Evolutionary conservation across 352 stramenopile genomes (phyloP).

Genomic region (Aphanomyces cochlioides): DNA sequence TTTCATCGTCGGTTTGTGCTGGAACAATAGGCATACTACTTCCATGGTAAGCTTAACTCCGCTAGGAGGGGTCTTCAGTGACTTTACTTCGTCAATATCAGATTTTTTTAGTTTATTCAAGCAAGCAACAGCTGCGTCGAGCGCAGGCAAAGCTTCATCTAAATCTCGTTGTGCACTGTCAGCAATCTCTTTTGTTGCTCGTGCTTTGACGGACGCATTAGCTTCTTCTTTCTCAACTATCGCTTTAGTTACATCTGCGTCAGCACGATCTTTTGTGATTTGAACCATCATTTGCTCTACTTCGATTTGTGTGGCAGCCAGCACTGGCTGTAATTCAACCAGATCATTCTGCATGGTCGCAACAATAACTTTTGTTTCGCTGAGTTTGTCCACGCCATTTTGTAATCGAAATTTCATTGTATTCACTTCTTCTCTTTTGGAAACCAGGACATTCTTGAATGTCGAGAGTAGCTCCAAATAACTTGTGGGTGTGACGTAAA

Average conservation of each 20-base stretch:
- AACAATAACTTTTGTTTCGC: conserved; percentile 73
- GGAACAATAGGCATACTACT: conserved; percentile 88
- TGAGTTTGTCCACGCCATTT: conserved; percentile 85
- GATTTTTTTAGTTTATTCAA: conserved; percentile 88
- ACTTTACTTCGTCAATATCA: conserved; percentile 91
- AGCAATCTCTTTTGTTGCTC: conserved; percentile 86
- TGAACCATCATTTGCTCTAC: conserved; percentile 89
- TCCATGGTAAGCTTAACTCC: conserved; percentile 92
- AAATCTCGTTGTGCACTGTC: conserved; percentile 85
- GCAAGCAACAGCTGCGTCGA: conserved; percentile 84
- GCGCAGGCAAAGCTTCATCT: conserved; percentile 78
- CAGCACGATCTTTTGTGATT: conserved; percentile 85
- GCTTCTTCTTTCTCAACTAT: conserved; percentile 86
- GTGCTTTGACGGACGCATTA: conserved; percentile 80
- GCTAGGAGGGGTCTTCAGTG: conserved; percentile 84
- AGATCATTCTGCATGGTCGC: conserved; percentile 83
- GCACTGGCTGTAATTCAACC: conserved; percentile 73
- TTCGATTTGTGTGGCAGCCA: conserved; percentile 72
- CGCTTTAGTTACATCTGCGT: conserved; percentile 83
- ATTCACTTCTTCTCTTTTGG: conserved; percentile 88
- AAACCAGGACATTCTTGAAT: conserved; percentile 85
- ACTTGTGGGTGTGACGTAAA: conserved; percentile 92
- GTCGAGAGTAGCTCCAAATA: conserved; percentile 91
- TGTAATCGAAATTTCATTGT: conserved; percentile 80
- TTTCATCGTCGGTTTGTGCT: conserved; percentile 86